phyloP scores from a whole-genome alignment of 2,329 filamentous ascomycete genomes.

The Epichloe brachyelytri region DNA sequence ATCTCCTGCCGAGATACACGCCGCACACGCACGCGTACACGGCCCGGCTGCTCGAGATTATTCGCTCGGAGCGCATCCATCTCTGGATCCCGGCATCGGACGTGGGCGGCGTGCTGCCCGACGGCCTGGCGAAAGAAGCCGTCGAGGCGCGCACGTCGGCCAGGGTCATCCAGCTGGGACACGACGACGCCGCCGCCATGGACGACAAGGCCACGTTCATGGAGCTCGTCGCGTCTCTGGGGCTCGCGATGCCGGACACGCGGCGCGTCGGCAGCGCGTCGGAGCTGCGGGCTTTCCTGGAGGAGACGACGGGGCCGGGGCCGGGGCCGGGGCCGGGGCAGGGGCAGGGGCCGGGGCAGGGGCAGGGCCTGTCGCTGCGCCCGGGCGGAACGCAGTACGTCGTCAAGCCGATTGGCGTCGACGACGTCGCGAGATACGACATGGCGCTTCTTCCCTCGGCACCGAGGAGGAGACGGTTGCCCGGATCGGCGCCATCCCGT shows the following conservation, averaged over 20 bases:
- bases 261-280: slow-evolving; percentile 38
- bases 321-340: no score
- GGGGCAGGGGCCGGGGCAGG: no score
- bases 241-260: slow-evolving; percentile 40
- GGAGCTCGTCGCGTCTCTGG: slow-evolving; percentile 38
- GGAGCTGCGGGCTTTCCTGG: slow-evolving; percentile 40
- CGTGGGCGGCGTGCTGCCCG: slow-evolving; percentile 51
- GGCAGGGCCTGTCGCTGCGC: slow-evolving; percentile 10
- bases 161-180: slow-evolving; percentile 50
- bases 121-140: slow-evolving; percentile 49
- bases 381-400: slow-evolving; percentile 37
- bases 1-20: slow-evolving; percentile 25
- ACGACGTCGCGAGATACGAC: slow-evolving; percentile 44
- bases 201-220: slow-evolving; percentile 57
- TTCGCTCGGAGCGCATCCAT: slow-evolving; percentile 47
- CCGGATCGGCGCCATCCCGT: slow-evolving; percentile 30
- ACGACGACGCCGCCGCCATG: slow-evolving; percentile 40
- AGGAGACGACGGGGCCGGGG: no score
- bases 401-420: slow-evolving; percentile 51
- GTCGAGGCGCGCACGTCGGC: slow-evolving; percentile 46
- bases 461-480: slow-evolving; percentile 42
- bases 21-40: slow-evolving; percentile 32
- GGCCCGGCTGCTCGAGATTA: slow-evolving; percentile 41
- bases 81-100: slow-evolving; percentile 65
- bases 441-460: slow-evolving; percentile 50